These are phyloP conservation scores for Pythium plurisporium DNA, from an alignment of 352 stramenopile genomes.

Conservation along the genomic window DNA sequence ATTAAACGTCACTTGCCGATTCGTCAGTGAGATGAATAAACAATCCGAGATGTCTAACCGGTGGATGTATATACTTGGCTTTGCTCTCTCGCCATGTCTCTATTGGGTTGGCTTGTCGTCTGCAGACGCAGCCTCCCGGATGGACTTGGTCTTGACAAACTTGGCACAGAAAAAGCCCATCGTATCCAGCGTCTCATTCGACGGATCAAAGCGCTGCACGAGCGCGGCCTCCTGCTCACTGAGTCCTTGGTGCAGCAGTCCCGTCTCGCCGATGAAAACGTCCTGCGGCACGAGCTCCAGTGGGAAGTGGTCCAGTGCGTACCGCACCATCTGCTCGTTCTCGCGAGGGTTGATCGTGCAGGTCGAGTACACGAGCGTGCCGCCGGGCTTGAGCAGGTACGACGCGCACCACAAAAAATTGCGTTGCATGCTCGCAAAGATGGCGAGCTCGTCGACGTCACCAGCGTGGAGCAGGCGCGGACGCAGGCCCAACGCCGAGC, in stretches of 20 bases:
- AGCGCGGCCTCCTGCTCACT: constrained; percentile 58
- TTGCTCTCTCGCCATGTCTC: neutral
- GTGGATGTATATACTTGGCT: no score
- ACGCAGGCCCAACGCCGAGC: constrained; percentile 89
- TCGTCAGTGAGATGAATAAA: no score
- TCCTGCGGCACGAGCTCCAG: constrained; percentile 71
- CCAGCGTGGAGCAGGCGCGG: constrained; percentile 87
- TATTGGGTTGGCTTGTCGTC: neutral
- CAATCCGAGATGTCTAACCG: no score
- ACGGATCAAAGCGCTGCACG: constrained; percentile 88
- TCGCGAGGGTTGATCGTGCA: constrained; percentile 92
- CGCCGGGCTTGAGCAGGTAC: constrained; percentile 87
- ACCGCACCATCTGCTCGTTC: constrained; percentile 91
- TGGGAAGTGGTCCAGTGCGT: constrained; percentile 86
- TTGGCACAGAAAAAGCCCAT: constrained; percentile 95
- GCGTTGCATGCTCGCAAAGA: constrained; percentile 84
- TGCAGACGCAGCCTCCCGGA: constrained; percentile 13
- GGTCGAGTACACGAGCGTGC: constrained; percentile 93
- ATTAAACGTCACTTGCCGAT: constrained; percentile 51
- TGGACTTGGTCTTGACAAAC: constrained; percentile 82
- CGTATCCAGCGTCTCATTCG: constrained; percentile 69
- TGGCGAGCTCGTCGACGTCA: constrained; percentile 55
- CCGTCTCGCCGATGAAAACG: constrained; percentile 56
- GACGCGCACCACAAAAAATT: constrained; percentile 87
- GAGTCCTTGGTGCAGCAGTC: constrained; percentile 74